Evolutionary conservation across 2,329 filamentous ascomycete species (phyloP), one percentile per base, ranked within the genome.

Genomic region (Talaromyces pinophilus): DNA sequence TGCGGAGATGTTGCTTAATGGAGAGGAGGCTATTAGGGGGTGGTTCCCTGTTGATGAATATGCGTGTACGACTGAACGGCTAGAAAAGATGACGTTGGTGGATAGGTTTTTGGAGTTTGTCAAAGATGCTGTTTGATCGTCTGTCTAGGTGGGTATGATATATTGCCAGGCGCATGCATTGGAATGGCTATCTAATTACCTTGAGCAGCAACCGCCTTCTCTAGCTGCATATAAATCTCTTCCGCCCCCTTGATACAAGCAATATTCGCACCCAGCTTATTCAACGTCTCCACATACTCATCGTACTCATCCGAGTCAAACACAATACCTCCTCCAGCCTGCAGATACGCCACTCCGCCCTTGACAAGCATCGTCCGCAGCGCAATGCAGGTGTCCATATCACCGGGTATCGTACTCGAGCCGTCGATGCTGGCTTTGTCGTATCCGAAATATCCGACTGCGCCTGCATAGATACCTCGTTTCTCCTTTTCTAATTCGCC

Each of bases 371-470:
- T 99, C 5, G 95, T 99, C 54, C 95, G 86, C 75, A 97, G 84
- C 40, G 88, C 88, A 75, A 90, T 90, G 77, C 88, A 90, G 8
- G 92, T 96, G 73, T 97, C 93, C 93, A 97, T 97, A 25, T 91
- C 92, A 6, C 93, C 94, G 74, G 96, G 91, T 11, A 84, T 82
- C 65, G 87, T 83, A 61, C 79, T 77, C 25, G 77, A 83, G 62
- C 90, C 90, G 50, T 89, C 84, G 7, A 82, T 80, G 59, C 89
- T 87, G 55, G 94, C 86, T 62, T 86, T 87, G 68, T 88, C 88
- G 75, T 96, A 98, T 10, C 94, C 94, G 79, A 97, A 99, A 81
- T 97, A 99, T 1, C 95, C 95, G 0, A 97, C 94, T 0, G 95
- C 95, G 33, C 95, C 95, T 8, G 95, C 95, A 76, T 99, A 99